Percentiles rank a stretch among this genome's conserved stretches.
These are phyloP conservation scores for Eucalyptus guilfoylei DNA, from an alignment of 345 rosid genomes.

Conservation along the genomic window DNA sequence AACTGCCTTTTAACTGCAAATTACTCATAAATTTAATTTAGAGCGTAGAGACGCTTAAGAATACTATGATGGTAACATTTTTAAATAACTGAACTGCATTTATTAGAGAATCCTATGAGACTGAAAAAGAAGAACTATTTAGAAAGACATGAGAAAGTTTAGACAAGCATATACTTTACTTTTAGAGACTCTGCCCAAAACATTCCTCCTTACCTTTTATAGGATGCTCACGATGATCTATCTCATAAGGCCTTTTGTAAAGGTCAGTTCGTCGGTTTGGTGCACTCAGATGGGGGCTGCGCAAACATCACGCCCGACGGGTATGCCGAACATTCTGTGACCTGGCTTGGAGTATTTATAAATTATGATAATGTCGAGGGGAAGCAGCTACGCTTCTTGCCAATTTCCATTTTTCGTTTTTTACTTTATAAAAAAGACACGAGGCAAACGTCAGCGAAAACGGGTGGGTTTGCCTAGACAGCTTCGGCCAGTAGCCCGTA, in stretches of 20 bases:
- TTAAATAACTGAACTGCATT: too few relatives aligned
- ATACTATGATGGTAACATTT: too few relatives aligned
- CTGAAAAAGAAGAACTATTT: too few relatives aligned
- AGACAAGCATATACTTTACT: too few relatives aligned
- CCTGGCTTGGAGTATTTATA: neutral
- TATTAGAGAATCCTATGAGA: too few relatives aligned
- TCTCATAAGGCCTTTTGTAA: rapidly evolving
- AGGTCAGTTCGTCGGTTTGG: rapidly evolving
- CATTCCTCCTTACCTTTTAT: too few relatives aligned
- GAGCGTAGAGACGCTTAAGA: too few relatives aligned
- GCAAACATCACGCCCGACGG: rapidly evolving
- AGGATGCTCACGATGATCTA: rapidly evolving
- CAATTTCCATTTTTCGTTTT: neutral
- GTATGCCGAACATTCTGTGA: rapidly evolving
- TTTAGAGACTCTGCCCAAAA: too few relatives aligned
- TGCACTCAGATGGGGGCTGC: rapidly evolving
- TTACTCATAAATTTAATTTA: too few relatives aligned
- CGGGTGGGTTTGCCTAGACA: neutral
- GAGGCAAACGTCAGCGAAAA: neutral
- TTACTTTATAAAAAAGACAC: neutral
- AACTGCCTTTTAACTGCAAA: too few relatives aligned
- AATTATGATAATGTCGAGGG: neutral
- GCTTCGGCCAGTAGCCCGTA: neutral
- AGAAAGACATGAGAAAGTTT: too few relatives aligned
- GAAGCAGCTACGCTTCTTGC: neutral